Evolutionary conservation across 2,329 filamentous ascomycete genomes (phyloP).

Genomic region (Aplosporella prunicola): DNA sequence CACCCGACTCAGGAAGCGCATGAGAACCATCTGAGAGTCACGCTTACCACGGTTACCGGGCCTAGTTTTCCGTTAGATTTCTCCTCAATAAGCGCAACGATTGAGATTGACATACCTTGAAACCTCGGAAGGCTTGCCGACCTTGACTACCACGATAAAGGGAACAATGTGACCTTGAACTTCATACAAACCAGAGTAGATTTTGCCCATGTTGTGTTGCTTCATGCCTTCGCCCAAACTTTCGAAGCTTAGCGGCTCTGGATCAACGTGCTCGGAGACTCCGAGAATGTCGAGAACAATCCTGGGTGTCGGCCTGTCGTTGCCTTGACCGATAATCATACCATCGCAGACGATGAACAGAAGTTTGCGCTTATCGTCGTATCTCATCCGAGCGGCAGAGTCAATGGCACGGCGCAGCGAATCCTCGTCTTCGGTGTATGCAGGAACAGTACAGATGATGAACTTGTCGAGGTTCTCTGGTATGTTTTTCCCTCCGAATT

Average conservation of each 20-base stretch:
- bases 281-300: conserved; percentile 97
- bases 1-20: conserved; percentile 98
- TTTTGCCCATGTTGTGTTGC: conserved; percentile 99
- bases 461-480: conserved; percentile 98
- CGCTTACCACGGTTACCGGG: conserved; percentile 98
- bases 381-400: conserved; percentile 87
- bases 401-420: conserved; percentile 94
- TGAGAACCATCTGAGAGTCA: conserved; percentile 96
- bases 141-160: conserved; percentile 92
- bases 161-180: conserved; percentile 97
- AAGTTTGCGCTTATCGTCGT: conserved; percentile 97
- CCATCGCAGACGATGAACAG: conserved; percentile 89
- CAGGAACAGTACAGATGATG: conserved; percentile 93
- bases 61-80: conserved; percentile 24
- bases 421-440: conserved; percentile 97
- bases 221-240: conserved; percentile 90
- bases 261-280: conserved; percentile 86
- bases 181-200: conserved; percentile 96
- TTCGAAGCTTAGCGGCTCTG: conserved; percentile 93
- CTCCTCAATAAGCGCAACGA: background rate
- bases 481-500: conserved; percentile 83
- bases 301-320: conserved; percentile 87
- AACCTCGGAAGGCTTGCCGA: conserved; percentile 75
- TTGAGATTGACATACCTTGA: conserved; percentile 28
- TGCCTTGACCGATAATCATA: conserved; percentile 99